Evolutionary conservation across 805 yeast genomes (phyloP).

Genomic region (Monosporozyma aquatica): DNA sequence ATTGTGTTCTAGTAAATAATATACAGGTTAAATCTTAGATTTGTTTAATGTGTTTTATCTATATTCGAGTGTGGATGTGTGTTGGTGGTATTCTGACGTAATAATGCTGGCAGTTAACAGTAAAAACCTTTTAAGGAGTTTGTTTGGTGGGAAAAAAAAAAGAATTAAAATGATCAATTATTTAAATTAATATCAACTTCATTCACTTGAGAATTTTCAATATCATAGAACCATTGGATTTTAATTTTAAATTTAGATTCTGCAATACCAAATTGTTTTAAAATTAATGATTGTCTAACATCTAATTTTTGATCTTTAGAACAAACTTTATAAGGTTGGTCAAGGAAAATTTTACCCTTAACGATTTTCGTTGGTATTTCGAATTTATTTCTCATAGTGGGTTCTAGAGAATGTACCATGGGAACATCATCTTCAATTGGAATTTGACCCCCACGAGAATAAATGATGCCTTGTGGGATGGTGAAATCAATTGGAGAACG

Average conservation of each 20-base stretch:
- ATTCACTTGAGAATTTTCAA: slow-evolving; percentile 36
- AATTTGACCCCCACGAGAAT: slow-evolving; percentile 92
- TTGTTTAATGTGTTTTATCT: no score
- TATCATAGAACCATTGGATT: slow-evolving; percentile 68
- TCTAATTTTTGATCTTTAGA: slow-evolving; percentile 70
- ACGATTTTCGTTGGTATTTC: slow-evolving; percentile 88
- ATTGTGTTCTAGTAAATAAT: background rate
- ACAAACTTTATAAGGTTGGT: slow-evolving; percentile 73
- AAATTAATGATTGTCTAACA: slow-evolving; percentile 81
- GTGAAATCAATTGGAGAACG: slow-evolving; percentile 74
- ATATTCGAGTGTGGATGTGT: no score
- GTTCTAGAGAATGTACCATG: slow-evolving; percentile 92
- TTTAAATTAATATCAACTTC: slow-evolving; percentile 31
- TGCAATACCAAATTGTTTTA: slow-evolving; percentile 94
- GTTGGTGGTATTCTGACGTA: no score
- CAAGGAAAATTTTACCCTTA: slow-evolving; percentile 75
- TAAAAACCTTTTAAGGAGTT: background rate
- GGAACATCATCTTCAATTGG: slow-evolving; percentile 90
- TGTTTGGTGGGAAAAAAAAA: background rate
- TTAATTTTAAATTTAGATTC: slow-evolving; percentile 83
- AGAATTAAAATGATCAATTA: slow-evolving; percentile 1
- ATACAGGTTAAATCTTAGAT: no score
- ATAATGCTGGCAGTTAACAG: no score
- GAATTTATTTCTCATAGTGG: slow-evolving; percentile 77
- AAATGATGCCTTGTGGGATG: slow-evolving; percentile 83